Conservation (phyloP, 352 stramenopile genomes). For the Phytophthora constricta region DNA sequence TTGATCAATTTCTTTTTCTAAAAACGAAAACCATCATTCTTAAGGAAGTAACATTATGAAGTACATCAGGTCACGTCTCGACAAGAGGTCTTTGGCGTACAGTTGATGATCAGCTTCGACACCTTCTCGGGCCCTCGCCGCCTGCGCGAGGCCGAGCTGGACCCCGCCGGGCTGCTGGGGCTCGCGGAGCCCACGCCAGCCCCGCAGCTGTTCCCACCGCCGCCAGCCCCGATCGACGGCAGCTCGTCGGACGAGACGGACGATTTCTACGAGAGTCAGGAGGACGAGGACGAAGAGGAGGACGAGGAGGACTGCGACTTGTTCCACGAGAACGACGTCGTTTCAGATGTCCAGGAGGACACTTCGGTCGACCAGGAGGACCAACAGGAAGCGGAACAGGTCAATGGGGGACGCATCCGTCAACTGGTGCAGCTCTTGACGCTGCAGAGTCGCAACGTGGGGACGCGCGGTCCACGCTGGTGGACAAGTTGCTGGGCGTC, state of each 20-base stretch:
- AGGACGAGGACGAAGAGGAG: constrained; percentile 34
- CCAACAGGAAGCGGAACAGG: constrained; percentile 17
- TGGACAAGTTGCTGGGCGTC: constrained; percentile 60
- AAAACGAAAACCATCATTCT: too few relatives aligned
- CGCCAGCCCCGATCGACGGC: constrained; percentile 13
- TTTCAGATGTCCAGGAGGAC: neutral
- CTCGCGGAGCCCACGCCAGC: constrained; percentile 29
- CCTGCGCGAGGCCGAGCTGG: constrained; percentile 47
- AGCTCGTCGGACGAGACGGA: constrained; percentile 31
- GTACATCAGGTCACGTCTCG: too few relatives aligned
- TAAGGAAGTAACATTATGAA: too few relatives aligned
- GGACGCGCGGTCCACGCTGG: constrained; percentile 58
- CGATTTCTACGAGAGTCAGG: constrained; percentile 42
- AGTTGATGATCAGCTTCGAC: constrained; percentile 80
- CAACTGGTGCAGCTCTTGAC: constrained; percentile 70
- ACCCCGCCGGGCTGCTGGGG: constrained; percentile 26
- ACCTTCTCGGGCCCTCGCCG: constrained; percentile 60
- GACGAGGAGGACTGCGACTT: constrained; percentile 41
- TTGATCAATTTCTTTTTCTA: too few relatives aligned
- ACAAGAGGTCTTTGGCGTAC: neutral
- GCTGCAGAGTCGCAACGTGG: constrained; percentile 64
- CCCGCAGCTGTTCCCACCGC: constrained; percentile 16
- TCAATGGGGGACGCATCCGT: constrained; percentile 46
- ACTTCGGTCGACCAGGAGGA: constrained; percentile 8
- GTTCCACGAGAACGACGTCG: constrained; percentile 41